A percentile compares a stretch with the other conserved stretches of the same genome.
Evolutionary conservation across 768 basidiomycete species (phyloP).

Genomic region (Pulveroboletus sp.): DNA sequence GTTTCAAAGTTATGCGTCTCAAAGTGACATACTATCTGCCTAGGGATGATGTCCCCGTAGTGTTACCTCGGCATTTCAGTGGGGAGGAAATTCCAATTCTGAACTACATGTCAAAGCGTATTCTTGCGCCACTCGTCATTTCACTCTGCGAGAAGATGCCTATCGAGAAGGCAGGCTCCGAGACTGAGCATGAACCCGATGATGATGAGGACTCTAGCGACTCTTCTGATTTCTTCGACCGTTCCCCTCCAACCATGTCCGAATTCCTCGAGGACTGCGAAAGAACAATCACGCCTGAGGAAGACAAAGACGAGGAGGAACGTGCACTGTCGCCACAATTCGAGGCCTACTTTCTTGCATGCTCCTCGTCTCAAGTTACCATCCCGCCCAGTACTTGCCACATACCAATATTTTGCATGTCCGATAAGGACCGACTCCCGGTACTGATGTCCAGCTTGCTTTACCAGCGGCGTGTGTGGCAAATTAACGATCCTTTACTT

Average conservation of each 20-base stretch:
- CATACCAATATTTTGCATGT: constrained; percentile 8
- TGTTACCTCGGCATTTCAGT: constrained; percentile 6
- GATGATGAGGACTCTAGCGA: neutral
- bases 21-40: neutral
- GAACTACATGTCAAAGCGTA: neutral
- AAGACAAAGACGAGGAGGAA: neutral
- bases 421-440: constrained; percentile 1
- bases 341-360: constrained; percentile 2
- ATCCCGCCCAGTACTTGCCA: constrained; percentile 1
- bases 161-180: neutral
- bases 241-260: constrained; percentile 1
- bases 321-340: neutral
- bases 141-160: neutral
- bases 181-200: neutral
- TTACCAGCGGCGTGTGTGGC: constrained; percentile 4
- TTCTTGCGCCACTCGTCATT: constrained; percentile 1
- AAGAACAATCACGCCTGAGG: neutral
- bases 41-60: constrained; percentile 6
- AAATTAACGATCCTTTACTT: constrained; percentile 2
- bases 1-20: too few species aligned
- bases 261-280: constrained; percentile 7
- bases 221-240: neutral
- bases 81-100: constrained; percentile 4
- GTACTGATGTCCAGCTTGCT: constrained; percentile 12
- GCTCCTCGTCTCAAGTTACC: neutral